Evolutionary conservation across 805 yeast species (phyloP).

Genomic region (Candida fluviatilis): DNA sequence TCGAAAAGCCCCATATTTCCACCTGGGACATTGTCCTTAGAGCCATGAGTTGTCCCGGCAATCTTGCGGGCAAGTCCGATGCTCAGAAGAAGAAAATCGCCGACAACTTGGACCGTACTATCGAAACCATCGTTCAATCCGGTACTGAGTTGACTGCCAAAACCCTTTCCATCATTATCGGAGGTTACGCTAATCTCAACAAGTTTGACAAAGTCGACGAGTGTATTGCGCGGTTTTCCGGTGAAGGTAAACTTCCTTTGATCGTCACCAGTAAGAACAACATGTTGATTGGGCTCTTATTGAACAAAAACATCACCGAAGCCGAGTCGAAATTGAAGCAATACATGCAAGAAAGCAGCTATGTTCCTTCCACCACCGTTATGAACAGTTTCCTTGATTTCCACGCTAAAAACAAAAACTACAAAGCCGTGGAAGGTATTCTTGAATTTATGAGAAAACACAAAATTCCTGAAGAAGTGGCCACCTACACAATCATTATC

Average conservation of each 20-base stretch:
- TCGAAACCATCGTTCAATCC: conserved; percentile 25
- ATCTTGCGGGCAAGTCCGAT: conserved; percentile 21
- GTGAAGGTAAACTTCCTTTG: conserved; percentile 22
- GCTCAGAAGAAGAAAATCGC: conserved; percentile 20
- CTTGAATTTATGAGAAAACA: conserved; percentile 38
- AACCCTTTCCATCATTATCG: conserved; percentile 45
- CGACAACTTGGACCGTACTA: conserved; percentile 22
- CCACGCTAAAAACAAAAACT: conserved; percentile 38
- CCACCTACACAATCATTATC: conserved; percentile 58
- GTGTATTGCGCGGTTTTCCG: conserved; percentile 25
- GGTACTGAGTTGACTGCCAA: conserved; percentile 41
- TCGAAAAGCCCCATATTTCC: conserved; percentile 35
- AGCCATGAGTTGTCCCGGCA: conserved; percentile 38
- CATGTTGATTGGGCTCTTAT: conserved; percentile 41
- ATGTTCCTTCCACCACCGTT: conserved; percentile 42
- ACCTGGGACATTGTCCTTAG: conserved; percentile 60
- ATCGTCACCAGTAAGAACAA: conserved; percentile 41
- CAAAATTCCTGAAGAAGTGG: conserved; percentile 50
- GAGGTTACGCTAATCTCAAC: conserved; percentile 41
- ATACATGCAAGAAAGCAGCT: conserved; percentile 30
- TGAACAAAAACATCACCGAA: conserved; percentile 34
- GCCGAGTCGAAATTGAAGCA: conserved; percentile 42
- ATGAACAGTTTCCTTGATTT: conserved; percentile 49
- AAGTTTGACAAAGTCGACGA: conserved; percentile 40
- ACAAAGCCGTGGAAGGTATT: conserved; percentile 47